These are phyloP conservation scores for Papiliotrema nemorosa DNA, from an alignment of 1,284 basidiomycete genomes.

Conservation along the genomic window DNA sequence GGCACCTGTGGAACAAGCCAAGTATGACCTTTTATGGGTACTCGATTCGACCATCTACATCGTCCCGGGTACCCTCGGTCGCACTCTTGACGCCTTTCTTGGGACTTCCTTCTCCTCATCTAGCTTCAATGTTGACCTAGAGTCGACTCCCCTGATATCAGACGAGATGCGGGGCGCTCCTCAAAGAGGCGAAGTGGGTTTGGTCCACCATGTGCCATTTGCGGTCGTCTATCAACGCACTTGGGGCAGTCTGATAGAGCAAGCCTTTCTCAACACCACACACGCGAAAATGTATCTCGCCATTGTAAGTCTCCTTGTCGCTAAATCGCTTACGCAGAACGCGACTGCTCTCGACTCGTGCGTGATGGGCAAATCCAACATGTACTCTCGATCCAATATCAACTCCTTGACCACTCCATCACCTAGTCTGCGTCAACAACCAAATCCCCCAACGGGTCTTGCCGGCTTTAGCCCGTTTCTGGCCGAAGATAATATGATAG, in stretches of 20 bases:
- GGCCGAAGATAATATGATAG: slow-evolving; percentile 97
- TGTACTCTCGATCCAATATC: slow-evolving; percentile 83
- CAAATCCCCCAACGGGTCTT: slow-evolving; percentile 54
- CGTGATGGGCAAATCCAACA: slow-evolving; percentile 93
- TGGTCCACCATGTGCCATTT: slow-evolving; percentile 95
- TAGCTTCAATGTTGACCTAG: slow-evolving; percentile 35
- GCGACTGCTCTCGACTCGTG: slow-evolving; percentile 82
- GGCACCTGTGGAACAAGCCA: slow-evolving; percentile 71
- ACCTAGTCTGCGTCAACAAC: slow-evolving; percentile 24
- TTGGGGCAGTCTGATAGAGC: slow-evolving; percentile 81
- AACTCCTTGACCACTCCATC: slow-evolving; percentile 37
- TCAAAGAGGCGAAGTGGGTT: slow-evolving; percentile 57
- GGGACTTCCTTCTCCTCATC: slow-evolving; percentile 24
- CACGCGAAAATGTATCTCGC: slow-evolving; percentile 99
- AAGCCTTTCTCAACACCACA: slow-evolving; percentile 92
- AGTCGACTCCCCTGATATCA: slow-evolving; percentile 29
- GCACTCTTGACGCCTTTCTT: slow-evolving; percentile 69
- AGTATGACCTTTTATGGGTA: slow-evolving; percentile 91
- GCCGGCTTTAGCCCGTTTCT: slow-evolving; percentile 77
- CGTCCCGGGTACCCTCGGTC: slow-evolving; percentile 73
- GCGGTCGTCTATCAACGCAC: slow-evolving; percentile 66
- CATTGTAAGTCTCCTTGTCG: slow-evolving; percentile 53
- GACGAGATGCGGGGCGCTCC: slow-evolving; percentile 30
- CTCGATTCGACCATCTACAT: slow-evolving; percentile 89
- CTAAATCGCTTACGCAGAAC: slow-evolving; percentile 38